These are phyloP conservation scores for Leccinum uliginosum DNA, from an alignment of 768 basidiomycete species.

Conservation along the genomic window DNA sequence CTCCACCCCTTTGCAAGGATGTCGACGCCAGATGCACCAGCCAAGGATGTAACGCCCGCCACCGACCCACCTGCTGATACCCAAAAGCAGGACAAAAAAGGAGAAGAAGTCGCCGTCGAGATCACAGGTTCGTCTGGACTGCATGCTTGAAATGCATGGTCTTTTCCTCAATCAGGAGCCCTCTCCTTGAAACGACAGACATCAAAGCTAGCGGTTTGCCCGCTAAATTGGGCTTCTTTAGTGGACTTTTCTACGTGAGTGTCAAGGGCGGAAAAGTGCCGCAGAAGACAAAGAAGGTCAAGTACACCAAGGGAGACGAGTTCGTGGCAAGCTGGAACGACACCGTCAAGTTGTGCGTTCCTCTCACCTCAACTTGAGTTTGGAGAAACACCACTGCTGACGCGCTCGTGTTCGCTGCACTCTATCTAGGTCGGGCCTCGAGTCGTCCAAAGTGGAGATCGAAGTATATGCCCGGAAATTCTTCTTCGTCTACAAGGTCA, in stretches of 20 bases:
- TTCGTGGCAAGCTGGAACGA: constrained; percentile 29
- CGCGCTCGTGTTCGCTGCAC: not conserved
- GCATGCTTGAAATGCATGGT: too few species aligned
- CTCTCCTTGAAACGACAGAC: constrained; percentile 10
- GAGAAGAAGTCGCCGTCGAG: constrained; percentile 22
- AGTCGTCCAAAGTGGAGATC: constrained; percentile 31
- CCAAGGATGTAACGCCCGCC: not conserved
- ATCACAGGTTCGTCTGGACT: constrained; percentile 21
- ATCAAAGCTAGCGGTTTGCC: constrained; percentile 34
- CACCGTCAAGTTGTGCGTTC: constrained; percentile 24
- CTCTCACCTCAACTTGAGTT: not conserved
- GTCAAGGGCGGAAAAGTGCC: constrained; percentile 27
- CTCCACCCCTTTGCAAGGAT: not conserved
- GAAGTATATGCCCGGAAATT: constrained; percentile 31
- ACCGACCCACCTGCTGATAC: not conserved
- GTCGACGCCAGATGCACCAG: constrained; percentile 11
- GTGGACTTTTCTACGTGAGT: constrained; percentile 26
- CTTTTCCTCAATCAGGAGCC: not conserved
- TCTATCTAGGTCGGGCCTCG: constrained; percentile 24
- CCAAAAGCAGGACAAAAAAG: constrained; percentile 2
- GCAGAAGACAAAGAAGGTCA: constrained; percentile 26
- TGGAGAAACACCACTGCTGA: not conserved
- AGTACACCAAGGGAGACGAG: constrained; percentile 22
- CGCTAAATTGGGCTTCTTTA: constrained; percentile 29
- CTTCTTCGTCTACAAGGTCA: constrained; percentile 31